Percentiles rank a stretch among this genome's conserved stretches.
phyloP scores from a whole-genome alignment of 257 asterid species.

The Euphrasia confusa region DNA sequence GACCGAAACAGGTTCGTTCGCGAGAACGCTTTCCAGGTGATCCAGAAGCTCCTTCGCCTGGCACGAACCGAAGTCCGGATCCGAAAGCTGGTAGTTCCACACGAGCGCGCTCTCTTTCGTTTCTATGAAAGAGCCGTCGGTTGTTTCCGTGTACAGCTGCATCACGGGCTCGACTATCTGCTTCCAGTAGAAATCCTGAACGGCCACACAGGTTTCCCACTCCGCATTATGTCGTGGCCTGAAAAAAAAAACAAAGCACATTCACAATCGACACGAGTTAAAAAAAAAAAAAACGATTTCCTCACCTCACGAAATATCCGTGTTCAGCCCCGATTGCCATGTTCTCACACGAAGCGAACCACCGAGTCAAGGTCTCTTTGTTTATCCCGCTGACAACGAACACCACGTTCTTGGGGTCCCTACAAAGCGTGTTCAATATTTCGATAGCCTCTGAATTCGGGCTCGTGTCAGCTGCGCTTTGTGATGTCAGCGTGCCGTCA shows the following conservation, averaged over 20 bases:
- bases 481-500: conserved; percentile 64
- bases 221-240: conserved; percentile 49
- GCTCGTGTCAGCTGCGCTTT: conserved; percentile 39
- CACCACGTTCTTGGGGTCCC: conserved; percentile 57
- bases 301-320: conserved; percentile 70
- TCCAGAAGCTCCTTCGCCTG: conserved; percentile 85
- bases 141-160: conserved; percentile 74
- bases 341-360: conserved; percentile 64
- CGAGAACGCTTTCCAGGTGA: conserved; percentile 78
- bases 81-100: conserved; percentile 81
- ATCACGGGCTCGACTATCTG: conserved; percentile 86
- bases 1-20: conserved; percentile 83
- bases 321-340: conserved; percentile 78
- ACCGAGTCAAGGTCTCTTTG: conserved; percentile 44
- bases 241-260: conserved; percentile 10
- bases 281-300: not conserved
- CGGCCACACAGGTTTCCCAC: conserved; percentile 72
- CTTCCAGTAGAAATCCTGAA: conserved; percentile 74
- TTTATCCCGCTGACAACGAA: conserved; percentile 76
- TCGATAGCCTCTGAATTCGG: conserved; percentile 58
- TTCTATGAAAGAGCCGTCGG: conserved; percentile 84
- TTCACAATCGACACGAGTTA: no score
- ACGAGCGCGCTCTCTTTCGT: conserved; percentile 66
- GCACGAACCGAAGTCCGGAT: conserved; percentile 80
- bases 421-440: conserved; percentile 56